Evolutionary conservation across 2,329 filamentous ascomycete species (phyloP), one percentile per base, ranked within the genome.

Genomic region (Colletotrichum truncatum): DNA sequence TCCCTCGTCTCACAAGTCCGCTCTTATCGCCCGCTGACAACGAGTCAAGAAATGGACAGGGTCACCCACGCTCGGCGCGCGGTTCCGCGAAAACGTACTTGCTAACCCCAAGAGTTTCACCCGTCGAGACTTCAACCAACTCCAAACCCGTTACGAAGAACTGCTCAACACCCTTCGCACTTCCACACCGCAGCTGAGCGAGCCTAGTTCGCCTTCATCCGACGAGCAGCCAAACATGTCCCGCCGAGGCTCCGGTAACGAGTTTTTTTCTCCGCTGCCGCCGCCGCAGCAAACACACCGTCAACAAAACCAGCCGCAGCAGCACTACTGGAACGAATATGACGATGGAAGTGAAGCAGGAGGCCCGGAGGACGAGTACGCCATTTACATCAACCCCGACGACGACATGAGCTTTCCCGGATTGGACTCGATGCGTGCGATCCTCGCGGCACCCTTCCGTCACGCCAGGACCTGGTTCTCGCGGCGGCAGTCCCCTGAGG

Each of bases 311-410:
- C 71, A 63, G 53, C 70, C 75, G 7, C 74, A 75, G 53, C 71
- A 78, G 14, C 80, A 82, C 46, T 96, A 95, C 74, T 97, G 93
- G 93, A 95, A 93, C 76, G 93, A 97, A 75, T 96, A 95, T 75
- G 93, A 97, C 70, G 81, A 94, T 73, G 92, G 91, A 8, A 93
- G 93, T 74, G 91, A 94, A 58, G 80, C 78, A 3, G 86, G 84
- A 52, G 88, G 85, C 3, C 49, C 36, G 14, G 79, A 84, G 12
- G 84, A 88, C 43, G 85, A 87, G 34, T 96, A 93, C 75, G 85
- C 88, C 45, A 89, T 96, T 69, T 93, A 93, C 71, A 82, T 95
- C 64, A 86, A 94, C 73, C 92, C 92, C 0, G 85, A 93, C 69
- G 86, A 86, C 1, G 81, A 84, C 9, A 73, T 78, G 16, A 80